Evolutionary conservation across 148 eudicot species (phyloP).

Genomic region (Rhododendron griersonianum): DNA sequence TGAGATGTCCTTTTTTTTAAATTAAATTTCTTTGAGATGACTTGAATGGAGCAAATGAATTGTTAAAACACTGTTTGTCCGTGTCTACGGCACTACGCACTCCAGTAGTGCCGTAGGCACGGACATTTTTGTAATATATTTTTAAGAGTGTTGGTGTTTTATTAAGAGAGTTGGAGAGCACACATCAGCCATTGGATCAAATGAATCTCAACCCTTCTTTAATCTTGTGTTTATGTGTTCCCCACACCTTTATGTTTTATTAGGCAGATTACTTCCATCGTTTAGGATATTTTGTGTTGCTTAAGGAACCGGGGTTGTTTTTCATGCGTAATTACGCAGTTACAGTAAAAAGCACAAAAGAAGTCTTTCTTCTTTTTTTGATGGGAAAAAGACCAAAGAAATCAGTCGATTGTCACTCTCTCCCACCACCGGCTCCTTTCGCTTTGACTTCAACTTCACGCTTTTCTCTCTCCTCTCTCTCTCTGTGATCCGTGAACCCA

Average conservation of each 20-base stretch:
- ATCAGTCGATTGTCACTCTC: background rate
- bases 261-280: background rate
- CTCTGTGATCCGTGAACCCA: background rate
- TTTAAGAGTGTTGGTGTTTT: no score
- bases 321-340: background rate
- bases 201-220: no score
- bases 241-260: no score
- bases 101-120: no score
- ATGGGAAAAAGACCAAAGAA: background rate
- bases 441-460: constrained; percentile 19
- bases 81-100: no score
- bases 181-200: no score
- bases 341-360: background rate
- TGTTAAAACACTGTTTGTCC: background rate
- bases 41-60: background rate
- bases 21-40: background rate
- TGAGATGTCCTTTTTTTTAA: background rate
- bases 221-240: no score
- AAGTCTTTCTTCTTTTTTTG: background rate
- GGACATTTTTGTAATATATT: no score
- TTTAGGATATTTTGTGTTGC: no score
- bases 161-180: no score
- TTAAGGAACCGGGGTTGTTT: background rate
- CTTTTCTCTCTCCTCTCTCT: constrained; percentile 7
- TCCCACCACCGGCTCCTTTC: background rate